Evolutionary conservation across 495 filamentous ascomycete species (phyloP), one percentile per base, ranked within the genome.

Genomic region (Hypoxylon lenormandii): DNA sequence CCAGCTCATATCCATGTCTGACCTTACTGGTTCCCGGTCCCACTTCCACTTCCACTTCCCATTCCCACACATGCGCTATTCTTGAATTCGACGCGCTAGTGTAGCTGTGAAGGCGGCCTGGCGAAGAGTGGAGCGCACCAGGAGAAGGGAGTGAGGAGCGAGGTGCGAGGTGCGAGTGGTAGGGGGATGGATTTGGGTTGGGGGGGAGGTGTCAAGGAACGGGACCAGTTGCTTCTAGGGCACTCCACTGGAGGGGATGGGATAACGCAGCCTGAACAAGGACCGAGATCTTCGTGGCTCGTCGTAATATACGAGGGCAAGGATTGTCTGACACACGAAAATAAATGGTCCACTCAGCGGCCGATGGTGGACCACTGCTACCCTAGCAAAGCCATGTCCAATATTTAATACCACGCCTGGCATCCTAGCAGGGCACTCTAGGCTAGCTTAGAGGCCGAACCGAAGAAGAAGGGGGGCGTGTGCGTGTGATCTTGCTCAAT

Each of bases 281-380:
- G 67, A 70, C 71, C 60, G 48, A 64, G 71, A 74, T 69, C 62
- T 76, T 74, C 72, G 72, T 71, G 72, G 67, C 73, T 70, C 74
- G 69, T 65, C 60, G 76, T 64, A 72, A 78, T 73, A 74, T 72
- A 77, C 71, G 73, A 74, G 69, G 72, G 51, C 71, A 66, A 73
- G 76, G 71, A 74, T 75, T 53, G 71, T 77, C 76, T 78, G 76
- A 78, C 76, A 76, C 73, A 77, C 74, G 62, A 74, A 75, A 78
- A 76, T 76, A 78, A 74, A 55, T 73, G 69, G 64, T 65, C 74
- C 76, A 74, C 70, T 72, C 67, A 68, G 66, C 69, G 64, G 69
- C 64, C 69, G 49, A 72, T 49, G 63, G 64, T 70, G 62, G 65
- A 69, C 63, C 64, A 56, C 43, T 72, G 68, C 64, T 63, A 73